These are phyloP conservation scores for Aspergillus hancockii DNA, from an alignment of 495 filamentous ascomycete genomes.

Conservation along the genomic window DNA sequence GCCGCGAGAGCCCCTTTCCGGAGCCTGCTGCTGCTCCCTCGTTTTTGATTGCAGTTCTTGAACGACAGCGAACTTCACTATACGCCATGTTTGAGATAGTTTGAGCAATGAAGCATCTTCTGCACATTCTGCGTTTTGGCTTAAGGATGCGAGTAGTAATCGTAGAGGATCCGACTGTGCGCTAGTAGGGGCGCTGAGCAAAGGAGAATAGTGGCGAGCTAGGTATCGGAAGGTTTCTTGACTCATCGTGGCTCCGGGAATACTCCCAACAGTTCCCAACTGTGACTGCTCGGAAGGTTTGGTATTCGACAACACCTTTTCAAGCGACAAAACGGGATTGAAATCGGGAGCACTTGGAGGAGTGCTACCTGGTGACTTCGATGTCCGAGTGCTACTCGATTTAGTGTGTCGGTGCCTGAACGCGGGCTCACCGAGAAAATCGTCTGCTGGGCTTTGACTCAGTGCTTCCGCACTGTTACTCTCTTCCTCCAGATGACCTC, in stretches of 20 bases:
- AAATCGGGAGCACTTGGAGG: slow-evolving; percentile 55
- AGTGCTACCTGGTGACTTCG: slow-evolving; percentile 51
- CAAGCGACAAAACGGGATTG: slow-evolving; percentile 56
- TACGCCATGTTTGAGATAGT: slow-evolving; percentile 74
- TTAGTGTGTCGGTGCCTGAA: slow-evolving; percentile 46
- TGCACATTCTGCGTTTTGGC: slow-evolving; percentile 63
- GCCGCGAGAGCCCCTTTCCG: slow-evolving; percentile 24
- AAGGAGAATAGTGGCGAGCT: slow-evolving; percentile 55
- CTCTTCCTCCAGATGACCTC: slow-evolving; percentile 34
- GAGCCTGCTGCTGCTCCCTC: slow-evolving; percentile 51
- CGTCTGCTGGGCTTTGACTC: slow-evolving; percentile 68
- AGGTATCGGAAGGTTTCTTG: slow-evolving; percentile 59
- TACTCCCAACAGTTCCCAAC: slow-evolving; percentile 60
- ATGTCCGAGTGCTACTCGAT: slow-evolving; percentile 31
- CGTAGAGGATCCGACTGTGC: slow-evolving; percentile 42
- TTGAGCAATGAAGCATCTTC: slow-evolving; percentile 60
- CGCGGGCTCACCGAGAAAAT: slow-evolving; percentile 59
- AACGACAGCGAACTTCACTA: slow-evolving; percentile 62
- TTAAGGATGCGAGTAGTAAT: slow-evolving; percentile 54
- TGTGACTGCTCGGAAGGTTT: slow-evolving; percentile 58
- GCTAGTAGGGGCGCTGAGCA: slow-evolving; percentile 31
- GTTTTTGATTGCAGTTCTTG: slow-evolving; percentile 60
- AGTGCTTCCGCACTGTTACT: slow-evolving; percentile 46
- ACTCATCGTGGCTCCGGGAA: slow-evolving; percentile 55
- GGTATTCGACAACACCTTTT: slow-evolving; percentile 59